phyloP scores from a whole-genome alignment of 2,329 filamentous ascomycete species.

The Neonectria hederae region DNA sequence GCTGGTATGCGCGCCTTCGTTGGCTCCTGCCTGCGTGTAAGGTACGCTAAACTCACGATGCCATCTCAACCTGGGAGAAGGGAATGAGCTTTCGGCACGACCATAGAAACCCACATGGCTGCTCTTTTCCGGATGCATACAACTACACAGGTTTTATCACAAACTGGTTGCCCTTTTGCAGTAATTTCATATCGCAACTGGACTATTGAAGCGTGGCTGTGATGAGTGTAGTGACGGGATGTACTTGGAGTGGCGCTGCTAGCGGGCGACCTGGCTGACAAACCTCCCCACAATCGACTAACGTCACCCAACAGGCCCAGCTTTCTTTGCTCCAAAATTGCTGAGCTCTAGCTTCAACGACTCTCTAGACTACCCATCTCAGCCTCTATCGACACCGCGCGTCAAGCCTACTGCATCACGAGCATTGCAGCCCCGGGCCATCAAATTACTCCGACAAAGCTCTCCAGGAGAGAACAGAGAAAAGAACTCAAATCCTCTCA shows the following conservation, averaged over 20 bases:
- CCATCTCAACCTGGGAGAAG: background rate
- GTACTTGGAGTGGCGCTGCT: constrained; percentile 13
- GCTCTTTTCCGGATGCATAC: background rate
- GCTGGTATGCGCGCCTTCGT: background rate
- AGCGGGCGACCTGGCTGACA: constrained; percentile 25
- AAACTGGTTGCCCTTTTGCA: background rate
- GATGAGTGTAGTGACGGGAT: background rate
- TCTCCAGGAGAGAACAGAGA: background rate
- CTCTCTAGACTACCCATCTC: background rate
- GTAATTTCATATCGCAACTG: background rate
- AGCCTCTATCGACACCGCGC: constrained; percentile 1
- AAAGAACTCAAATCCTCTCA: background rate
- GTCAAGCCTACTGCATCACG: background rate
- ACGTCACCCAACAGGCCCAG: constrained; percentile 14
- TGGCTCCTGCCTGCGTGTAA: background rate
- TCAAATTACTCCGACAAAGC: background rate
- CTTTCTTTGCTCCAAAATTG: constrained; percentile 16
- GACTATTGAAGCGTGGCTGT: background rate
- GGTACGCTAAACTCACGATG: background rate
- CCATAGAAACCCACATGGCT: background rate
- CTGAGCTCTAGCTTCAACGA: constrained; percentile 16
- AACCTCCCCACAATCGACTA: constrained; percentile 17
- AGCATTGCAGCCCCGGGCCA: background rate
- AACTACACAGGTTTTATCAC: background rate
- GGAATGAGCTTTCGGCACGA: background rate